Percentiles rank a stretch among this genome's conserved stretches.
These are phyloP conservation scores for Diplocarpon rosae DNA, from an alignment of 2,329 filamentous ascomycete genomes.

Conservation along the genomic window DNA sequence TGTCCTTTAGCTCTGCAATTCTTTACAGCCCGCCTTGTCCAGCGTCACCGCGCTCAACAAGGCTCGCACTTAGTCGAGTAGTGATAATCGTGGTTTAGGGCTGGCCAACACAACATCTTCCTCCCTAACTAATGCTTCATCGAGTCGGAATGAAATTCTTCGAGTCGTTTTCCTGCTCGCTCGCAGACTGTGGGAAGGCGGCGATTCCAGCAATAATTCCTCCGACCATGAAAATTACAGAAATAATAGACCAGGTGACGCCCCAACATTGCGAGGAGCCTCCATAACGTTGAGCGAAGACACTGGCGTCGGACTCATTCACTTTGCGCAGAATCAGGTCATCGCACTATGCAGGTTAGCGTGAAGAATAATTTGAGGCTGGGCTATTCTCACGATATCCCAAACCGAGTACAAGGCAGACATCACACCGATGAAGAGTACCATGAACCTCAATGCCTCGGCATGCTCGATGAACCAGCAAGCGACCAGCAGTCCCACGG, in stretches of 20 bases:
- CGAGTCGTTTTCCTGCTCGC: constrained; percentile 58
- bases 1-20: too few species aligned
- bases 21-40: too few species aligned
- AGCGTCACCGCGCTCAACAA: too few species aligned
- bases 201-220: constrained; percentile 69
- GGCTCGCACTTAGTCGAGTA: too few species aligned
- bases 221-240: constrained; percentile 57
- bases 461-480: constrained; percentile 76
- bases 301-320: constrained; percentile 67
- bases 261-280: constrained; percentile 76
- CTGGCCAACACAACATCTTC: too few species aligned
- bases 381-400: constrained; percentile 50
- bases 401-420: constrained; percentile 69
- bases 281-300: constrained; percentile 68
- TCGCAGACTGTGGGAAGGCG: constrained; percentile 60
- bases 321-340: constrained; percentile 72
- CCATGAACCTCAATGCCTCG: constrained; percentile 61
- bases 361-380: neutral
- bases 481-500: constrained; percentile 58
- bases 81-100: too few species aligned
- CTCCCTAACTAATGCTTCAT: neutral
- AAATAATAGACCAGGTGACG: constrained; percentile 65
- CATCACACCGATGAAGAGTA: constrained; percentile 78
- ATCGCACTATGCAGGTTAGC: constrained; percentile 43
- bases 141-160: constrained; percentile 45